These are phyloP conservation scores for Acacia crassicarpa DNA, from an alignment of 306 rosid genomes.

Conservation along the genomic window DNA sequence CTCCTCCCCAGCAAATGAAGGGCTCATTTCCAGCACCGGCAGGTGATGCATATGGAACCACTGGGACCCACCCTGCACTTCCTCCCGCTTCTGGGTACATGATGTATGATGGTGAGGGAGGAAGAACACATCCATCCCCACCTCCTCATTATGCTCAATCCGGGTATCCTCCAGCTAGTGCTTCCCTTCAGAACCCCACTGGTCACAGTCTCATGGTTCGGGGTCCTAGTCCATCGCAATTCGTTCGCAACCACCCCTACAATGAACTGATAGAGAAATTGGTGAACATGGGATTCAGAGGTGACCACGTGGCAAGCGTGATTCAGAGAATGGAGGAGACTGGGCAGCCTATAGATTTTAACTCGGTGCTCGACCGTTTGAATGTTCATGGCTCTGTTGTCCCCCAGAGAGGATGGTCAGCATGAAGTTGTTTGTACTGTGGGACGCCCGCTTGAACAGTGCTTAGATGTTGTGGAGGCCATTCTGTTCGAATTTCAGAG, in stretches of 20 bases:
- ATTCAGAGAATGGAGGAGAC: constrained; percentile 97
- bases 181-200: constrained; percentile 58
- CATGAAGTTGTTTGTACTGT: constrained; percentile 30
- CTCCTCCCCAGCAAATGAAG: constrained; percentile 79
- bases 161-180: constrained; percentile 76
- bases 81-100: constrained; percentile 71
- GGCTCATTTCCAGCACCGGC: constrained; percentile 53
- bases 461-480: neutral
- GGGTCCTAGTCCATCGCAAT: constrained; percentile 62
- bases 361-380: constrained; percentile 88
- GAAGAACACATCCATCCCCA: constrained; percentile 63
- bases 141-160: constrained; percentile 65
- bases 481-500: constrained; percentile 2
- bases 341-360: constrained; percentile 84
- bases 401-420: constrained; percentile 85
- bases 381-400: constrained; percentile 65
- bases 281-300: constrained; percentile 85
- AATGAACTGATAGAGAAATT: constrained; percentile 83
- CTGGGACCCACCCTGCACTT: constrained; percentile 52
- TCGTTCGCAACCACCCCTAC: constrained; percentile 69
- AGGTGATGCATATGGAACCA: constrained; percentile 61
- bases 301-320: constrained; percentile 71
- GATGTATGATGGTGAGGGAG: constrained; percentile 85
- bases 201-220: constrained; percentile 53
- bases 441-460: constrained; percentile 14